phyloP scores from a whole-genome alignment of 352 stramenopile genomes.

The Globisporangium splendens region DNA sequence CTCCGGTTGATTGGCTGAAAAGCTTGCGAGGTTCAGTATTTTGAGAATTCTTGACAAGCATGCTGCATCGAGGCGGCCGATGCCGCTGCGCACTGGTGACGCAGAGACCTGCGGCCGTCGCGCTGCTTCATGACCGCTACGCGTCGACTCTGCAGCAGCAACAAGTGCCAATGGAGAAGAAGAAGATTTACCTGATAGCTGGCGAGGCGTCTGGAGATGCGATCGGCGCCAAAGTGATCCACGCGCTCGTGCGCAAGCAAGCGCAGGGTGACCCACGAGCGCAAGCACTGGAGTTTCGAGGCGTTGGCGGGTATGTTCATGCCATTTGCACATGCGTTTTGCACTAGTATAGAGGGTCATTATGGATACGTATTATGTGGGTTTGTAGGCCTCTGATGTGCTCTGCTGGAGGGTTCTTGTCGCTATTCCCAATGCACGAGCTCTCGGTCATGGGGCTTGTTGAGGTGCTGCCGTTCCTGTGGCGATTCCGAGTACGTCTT shows the following conservation, averaged over 20 bases:
- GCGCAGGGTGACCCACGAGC: conserved; percentile 5
- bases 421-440: conserved; percentile 69
- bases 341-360: not conserved
- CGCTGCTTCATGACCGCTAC: not conserved
- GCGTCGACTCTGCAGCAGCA: not conserved
- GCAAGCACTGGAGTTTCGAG: conserved; percentile 36
- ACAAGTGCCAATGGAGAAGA: not conserved
- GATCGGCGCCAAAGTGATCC: conserved; percentile 72
- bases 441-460: conserved; percentile 74
- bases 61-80: not conserved
- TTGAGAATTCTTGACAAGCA: no score
- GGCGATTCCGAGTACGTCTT: conserved; percentile 35
- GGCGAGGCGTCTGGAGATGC: conserved; percentile 71
- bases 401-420: conserved; percentile 36
- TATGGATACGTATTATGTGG: not conserved
- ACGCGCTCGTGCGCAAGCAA: conserved; percentile 31
- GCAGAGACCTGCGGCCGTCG: not conserved
- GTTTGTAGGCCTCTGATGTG: conserved; percentile 45
- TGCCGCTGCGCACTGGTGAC: no score
- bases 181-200: conserved; percentile 60
- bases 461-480: conserved; percentile 60
- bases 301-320: conserved; percentile 48
- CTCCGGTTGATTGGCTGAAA: no score
- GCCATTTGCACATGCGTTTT: no score
- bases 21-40: no score